These are phyloP conservation scores for Miscanthus lutarioriparius DNA, from an alignment of 176 grass and related monocot species.

Conservation along the genomic window DNA sequence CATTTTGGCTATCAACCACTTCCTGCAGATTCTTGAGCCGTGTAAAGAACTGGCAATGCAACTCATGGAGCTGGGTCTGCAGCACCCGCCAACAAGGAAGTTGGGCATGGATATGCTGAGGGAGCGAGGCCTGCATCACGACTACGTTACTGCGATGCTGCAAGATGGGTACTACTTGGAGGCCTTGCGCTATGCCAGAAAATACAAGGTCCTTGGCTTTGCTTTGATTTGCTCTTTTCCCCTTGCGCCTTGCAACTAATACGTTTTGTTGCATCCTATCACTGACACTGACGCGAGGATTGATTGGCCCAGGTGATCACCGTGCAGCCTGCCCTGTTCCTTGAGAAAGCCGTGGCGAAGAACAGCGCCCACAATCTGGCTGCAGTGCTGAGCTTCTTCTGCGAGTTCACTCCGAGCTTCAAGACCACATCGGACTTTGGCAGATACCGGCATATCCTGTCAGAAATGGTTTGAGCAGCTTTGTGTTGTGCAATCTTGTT, in stretches of 20 bases:
- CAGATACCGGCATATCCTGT: constrained; percentile 68
- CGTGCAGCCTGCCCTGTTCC: constrained; percentile 75
- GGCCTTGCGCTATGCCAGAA: constrained; percentile 80
- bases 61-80: constrained; percentile 68
- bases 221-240: neutral
- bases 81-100: constrained; percentile 59
- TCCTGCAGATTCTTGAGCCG: constrained; percentile 82
- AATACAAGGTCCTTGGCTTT: constrained; percentile 67
- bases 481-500: neutral
- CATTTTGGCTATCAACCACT: constrained; percentile 5
- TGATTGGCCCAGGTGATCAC: constrained; percentile 67
- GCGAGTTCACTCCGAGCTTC: constrained; percentile 78
- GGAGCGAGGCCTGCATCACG: constrained; percentile 75
- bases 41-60: constrained; percentile 90
- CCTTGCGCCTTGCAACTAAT: neutral
- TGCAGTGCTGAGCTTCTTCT: constrained; percentile 78
- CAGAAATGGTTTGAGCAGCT: constrained; percentile 62
- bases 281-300: constrained; percentile 36
- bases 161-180: constrained; percentile 90
- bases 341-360: constrained; percentile 70
- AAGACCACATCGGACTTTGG: constrained; percentile 62
- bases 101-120: constrained; percentile 87
- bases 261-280: neutral
- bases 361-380: constrained; percentile 65
- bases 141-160: constrained; percentile 68